phyloP scores from a whole-genome alignment of 371 early-diverging fungal genomes.

The Mucor mucedo region DNA sequence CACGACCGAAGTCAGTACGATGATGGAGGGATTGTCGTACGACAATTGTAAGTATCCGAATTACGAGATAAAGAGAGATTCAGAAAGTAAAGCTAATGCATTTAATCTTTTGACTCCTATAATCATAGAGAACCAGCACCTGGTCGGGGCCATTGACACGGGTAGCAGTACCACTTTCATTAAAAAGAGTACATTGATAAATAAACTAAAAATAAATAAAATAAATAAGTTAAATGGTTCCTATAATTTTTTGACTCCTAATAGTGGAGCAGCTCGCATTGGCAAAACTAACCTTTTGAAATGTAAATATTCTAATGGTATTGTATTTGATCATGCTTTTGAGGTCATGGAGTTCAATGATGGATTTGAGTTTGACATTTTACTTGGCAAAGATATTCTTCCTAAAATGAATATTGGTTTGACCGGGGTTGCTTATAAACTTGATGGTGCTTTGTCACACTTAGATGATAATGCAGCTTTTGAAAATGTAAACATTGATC shows the following conservation, averaged over 20 bases:
- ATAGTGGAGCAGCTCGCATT: background rate
- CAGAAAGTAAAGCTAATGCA: too few relatives aligned
- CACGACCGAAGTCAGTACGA: too few relatives aligned
- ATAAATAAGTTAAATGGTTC: background rate
- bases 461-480: background rate
- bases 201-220: slow-evolving; percentile 1
- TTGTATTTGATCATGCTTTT: slow-evolving; percentile 1
- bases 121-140: too few relatives aligned
- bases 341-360: slow-evolving; percentile 14
- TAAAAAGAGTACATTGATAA: background rate
- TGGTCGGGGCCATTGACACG: too few relatives aligned
- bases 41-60: too few relatives aligned
- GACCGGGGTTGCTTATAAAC: slow-evolving; percentile 6
- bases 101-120: too few relatives aligned
- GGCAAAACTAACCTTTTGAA: background rate
- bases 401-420: slow-evolving; percentile 9
- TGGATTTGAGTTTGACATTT: background rate
- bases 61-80: too few relatives aligned
- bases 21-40: too few relatives aligned
- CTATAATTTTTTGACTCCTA: background rate
- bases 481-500: slow-evolving; percentile 3
- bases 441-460: background rate
- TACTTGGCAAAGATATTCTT: slow-evolving; percentile 1
- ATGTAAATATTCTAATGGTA: slow-evolving; percentile 8
- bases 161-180: too few relatives aligned